Conservation (phyloP, 164 flowering plant species). For the Nelumbo lutea region DNA sequence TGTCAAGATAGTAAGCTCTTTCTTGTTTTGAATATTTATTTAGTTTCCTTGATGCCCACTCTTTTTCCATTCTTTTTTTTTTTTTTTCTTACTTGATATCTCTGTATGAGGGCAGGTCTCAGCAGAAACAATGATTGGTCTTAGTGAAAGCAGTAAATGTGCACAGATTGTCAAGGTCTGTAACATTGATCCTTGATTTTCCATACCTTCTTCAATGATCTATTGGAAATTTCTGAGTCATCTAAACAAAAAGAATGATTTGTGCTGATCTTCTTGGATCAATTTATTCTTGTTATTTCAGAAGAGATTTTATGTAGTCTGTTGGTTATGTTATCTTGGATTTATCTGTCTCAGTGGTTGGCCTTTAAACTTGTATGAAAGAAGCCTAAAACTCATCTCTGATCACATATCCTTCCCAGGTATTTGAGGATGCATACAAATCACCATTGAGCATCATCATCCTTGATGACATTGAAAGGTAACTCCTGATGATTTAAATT, state of each 20-base stretch:
- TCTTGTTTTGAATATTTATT: not conserved
- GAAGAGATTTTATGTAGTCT: no score
- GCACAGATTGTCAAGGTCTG: slow-evolving; percentile 84
- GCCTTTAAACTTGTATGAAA: not conserved
- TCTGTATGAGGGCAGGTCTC: slow-evolving; percentile 45
- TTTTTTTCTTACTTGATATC: not conserved
- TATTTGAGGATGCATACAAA: slow-evolving; percentile 53
- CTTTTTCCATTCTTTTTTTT: no score
- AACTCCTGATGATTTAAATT: slow-evolving; percentile 9
- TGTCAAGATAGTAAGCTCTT: slow-evolving; percentile 10
- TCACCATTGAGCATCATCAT: no score
- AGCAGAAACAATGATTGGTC: slow-evolving; percentile 33
- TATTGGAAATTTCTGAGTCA: not conserved
- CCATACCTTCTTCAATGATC: not conserved
- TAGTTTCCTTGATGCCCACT: no score
- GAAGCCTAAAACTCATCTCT: not conserved
- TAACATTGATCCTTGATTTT: not conserved
- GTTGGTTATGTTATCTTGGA: not conserved
- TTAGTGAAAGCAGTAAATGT: slow-evolving; percentile 80
- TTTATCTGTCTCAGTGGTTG: not conserved
- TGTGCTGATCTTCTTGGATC: no score
- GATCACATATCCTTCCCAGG: slow-evolving; percentile 33
- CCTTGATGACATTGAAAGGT: slow-evolving; percentile 28
- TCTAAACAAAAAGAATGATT: not conserved
- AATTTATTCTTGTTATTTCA: no score